Percentiles rank a stretch among this genome's conserved stretches.
These are phyloP conservation scores for Lunularia cruciata DNA, from an alignment of 225 moss, liverwort and hornwort species.

Conservation along the genomic window DNA sequence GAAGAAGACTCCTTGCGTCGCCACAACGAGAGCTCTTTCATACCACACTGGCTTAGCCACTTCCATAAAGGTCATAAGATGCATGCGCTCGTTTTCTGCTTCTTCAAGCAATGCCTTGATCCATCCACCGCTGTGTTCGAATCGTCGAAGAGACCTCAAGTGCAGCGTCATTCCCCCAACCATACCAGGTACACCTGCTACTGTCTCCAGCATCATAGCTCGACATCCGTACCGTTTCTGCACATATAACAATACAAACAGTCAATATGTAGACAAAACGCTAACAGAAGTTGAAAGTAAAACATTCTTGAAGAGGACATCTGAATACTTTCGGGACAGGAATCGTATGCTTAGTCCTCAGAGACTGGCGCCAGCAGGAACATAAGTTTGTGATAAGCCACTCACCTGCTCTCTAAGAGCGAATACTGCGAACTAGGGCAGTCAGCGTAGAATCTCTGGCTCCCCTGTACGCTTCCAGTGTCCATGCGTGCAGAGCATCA, in stretches of 20 bases:
- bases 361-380: neutral
- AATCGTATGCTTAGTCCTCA: neutral
- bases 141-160: constrained; percentile 62
- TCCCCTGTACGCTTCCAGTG: constrained; percentile 32
- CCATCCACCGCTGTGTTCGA: constrained; percentile 92
- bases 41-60: constrained; percentile 80
- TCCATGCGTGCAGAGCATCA: constrained; percentile 29
- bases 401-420: constrained; percentile 21
- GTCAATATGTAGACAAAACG: too few relatives aligned
- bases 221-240: constrained; percentile 87
- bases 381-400: constrained; percentile 18
- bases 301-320: too few relatives aligned
- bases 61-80: constrained; percentile 96
- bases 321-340: too few relatives aligned
- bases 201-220: constrained; percentile 95
- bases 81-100: constrained; percentile 99
- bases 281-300: neutral
- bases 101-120: constrained; percentile 92
- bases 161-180: constrained; percentile 88
- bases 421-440: constrained; percentile 12
- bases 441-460: constrained; percentile 28
- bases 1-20: constrained; percentile 78
- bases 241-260: neutral
- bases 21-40: constrained; percentile 66
- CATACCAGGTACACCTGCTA: constrained; percentile 98